Conservation (phyloP, 1,284 basidiomycete genomes). For the Puccinia novopanici region DNA sequence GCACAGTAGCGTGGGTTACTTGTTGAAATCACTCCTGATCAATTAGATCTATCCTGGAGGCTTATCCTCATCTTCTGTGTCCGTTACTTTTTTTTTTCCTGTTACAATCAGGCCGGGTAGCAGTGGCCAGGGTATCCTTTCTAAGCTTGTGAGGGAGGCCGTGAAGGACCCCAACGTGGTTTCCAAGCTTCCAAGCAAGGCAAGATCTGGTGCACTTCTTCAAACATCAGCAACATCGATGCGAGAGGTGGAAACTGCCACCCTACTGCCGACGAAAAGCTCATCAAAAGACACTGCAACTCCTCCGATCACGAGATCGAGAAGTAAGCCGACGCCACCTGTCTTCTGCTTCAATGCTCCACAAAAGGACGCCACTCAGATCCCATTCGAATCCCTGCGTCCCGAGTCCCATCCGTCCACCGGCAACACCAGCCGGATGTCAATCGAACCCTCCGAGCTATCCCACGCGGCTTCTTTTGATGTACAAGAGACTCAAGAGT, state of each 20-base stretch:
- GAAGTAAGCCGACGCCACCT: background rate
- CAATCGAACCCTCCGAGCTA: background rate
- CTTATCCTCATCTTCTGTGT: background rate
- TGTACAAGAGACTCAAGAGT: background rate
- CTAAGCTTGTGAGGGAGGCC: background rate
- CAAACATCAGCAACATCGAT: background rate
- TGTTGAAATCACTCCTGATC: background rate
- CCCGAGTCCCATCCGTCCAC: background rate
- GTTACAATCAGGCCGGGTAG: background rate
- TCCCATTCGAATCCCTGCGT: background rate
- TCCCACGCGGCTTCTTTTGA: background rate
- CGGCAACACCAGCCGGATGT: background rate
- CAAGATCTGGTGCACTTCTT: background rate
- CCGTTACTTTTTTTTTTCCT: background rate
- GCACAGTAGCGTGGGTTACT: background rate
- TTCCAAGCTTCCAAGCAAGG: background rate
- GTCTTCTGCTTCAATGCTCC: slow-evolving; percentile 19
- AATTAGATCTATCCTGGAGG: background rate
- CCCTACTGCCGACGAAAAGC: no score
- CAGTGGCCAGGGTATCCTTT: background rate
- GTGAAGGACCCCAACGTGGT: background rate
- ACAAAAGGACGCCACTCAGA: slow-evolving; percentile 20
- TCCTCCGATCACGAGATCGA: background rate
- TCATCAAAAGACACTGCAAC: no score
- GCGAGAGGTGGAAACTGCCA: background rate